These are phyloP conservation scores for Conringia planisiliqua DNA, from an alignment of 345 rosid species.

Conservation along the genomic window DNA sequence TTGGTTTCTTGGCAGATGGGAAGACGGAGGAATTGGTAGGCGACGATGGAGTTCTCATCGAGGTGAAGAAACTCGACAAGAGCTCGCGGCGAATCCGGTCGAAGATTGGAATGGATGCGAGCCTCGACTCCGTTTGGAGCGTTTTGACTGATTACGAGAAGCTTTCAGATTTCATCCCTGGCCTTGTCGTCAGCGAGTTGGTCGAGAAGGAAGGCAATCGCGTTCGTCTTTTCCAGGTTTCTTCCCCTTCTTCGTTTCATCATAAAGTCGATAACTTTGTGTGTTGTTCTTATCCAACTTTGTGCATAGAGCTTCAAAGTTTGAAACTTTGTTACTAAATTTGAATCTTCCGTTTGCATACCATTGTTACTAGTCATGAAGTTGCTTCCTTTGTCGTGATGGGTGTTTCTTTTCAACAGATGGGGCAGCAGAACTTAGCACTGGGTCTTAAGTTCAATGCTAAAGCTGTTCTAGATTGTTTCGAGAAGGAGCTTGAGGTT, in stretches of 20 bases:
- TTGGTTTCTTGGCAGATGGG: constrained; percentile 37
- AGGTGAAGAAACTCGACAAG: constrained; percentile 54
- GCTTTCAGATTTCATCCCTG: constrained; percentile 71
- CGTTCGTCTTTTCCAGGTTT: constrained; percentile 78
- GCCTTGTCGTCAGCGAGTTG: constrained; percentile 75
- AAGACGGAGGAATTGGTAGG: constrained; percentile 34
- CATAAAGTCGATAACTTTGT: neutral
- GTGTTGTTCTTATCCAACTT: neutral
- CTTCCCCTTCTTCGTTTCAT: neutral
- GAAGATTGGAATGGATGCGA: constrained; percentile 61
- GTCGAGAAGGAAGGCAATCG: constrained; percentile 68
- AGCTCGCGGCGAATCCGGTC: constrained; percentile 73
- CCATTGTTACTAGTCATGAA: neutral
- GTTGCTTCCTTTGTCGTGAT: neutral
- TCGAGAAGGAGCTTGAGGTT: constrained; percentile 71
- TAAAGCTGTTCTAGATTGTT: constrained; percentile 85
- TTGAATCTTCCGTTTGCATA: neutral
- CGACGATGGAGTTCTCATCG: constrained; percentile 56
- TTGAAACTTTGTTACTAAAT: neutral
- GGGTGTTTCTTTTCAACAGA: constrained; percentile 36
- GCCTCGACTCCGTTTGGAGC: constrained; percentile 69
- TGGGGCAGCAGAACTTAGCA: constrained; percentile 77
- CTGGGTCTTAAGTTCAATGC: constrained; percentile 81
- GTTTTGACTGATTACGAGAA: constrained; percentile 80
- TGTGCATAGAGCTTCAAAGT: too few relatives aligned